Evolutionary conservation across 768 basidiomycete genomes (phyloP), one percentile per base, ranked within the genome.

Genomic region (Hypholoma fasciculare): DNA sequence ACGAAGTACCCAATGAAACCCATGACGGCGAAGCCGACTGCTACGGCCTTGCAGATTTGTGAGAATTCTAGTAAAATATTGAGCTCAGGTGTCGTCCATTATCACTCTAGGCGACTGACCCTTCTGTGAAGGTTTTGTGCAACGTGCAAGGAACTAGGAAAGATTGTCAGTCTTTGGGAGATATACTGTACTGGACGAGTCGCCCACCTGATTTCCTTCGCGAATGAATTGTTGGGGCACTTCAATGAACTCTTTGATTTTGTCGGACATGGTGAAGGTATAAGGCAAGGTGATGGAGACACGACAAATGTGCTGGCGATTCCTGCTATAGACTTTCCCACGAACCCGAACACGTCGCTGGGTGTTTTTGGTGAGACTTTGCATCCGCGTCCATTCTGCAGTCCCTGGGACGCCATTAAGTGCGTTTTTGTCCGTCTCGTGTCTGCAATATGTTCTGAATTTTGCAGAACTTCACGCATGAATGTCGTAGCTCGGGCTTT

Each of bases 1-100:
- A 97, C 96, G 70, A 98, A 90, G 80, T 96, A 99, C 14, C 97
- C 97, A 72, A 99, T 95, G 82, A 98, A 96, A 14, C 97, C 97
- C 96, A 98, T 98, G 64, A 99, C 92, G 51, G 89, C 94, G 69
- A 99, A 99, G 13, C 97, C 97, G 60, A 98, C 88, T 2, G 95
- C 95, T 54, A 99, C 94, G 36, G 97, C 97, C 72, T 88, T 90
- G 78, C 89, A 98, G 63, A 99, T 96, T 71, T 96, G 94, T 42
- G 85, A 65, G 75, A 96, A 99, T 73, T 99, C 97, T 99, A 72
- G 6, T n/a, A 40, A 40, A 43, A 58, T 17, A 42, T 38, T 38
- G 5, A 42, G 49, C 4, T 49, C 30, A 49, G 13, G 27, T 34
- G 49, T 42, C 19, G 13, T 44, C 40, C 16, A 27, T 16, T 12